These are phyloP conservation scores for Tarenaya hassleriana DNA, from an alignment of 345 rosid genomes.

Conservation along the genomic window DNA sequence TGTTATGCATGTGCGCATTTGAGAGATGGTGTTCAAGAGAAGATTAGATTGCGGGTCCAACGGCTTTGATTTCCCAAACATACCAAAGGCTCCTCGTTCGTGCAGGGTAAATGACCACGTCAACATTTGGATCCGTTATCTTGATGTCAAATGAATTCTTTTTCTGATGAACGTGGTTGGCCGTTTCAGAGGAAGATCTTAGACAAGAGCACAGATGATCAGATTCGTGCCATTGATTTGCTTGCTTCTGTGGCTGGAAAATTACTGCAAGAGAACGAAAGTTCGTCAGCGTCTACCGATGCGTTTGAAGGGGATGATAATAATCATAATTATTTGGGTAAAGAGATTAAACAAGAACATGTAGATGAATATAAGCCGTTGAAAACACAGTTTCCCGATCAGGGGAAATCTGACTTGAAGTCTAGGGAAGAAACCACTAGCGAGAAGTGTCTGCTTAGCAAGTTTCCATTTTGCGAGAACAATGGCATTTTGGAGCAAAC, in stretches of 20 bases:
- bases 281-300: conserved; percentile 66
- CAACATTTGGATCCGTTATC: conserved; percentile 11
- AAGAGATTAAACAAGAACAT: conserved; percentile 32
- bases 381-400: conserved; percentile 40
- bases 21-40: conserved; percentile 80
- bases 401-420: conserved; percentile 32
- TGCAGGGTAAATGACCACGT: conserved; percentile 45
- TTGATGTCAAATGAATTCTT: not conserved
- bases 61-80: conserved; percentile 43
- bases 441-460: conserved; percentile 26
- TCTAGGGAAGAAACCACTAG: conserved; percentile 26
- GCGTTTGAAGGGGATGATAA: conserved; percentile 58
- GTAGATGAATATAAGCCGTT: conserved; percentile 31
- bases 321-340: conserved; percentile 33
- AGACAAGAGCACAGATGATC: conserved; percentile 34
- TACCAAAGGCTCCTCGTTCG: conserved; percentile 89
- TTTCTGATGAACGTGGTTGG: conserved; percentile 23
- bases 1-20: conserved; percentile 31
- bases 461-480: conserved; percentile 28
- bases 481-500: conserved; percentile 31
- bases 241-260: conserved; percentile 92
- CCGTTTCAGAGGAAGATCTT: conserved; percentile 46
- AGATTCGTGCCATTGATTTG: conserved; percentile 69
- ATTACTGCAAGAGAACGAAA: conserved; percentile 71
- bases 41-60: conserved; percentile 45